Evolutionary conservation across 345 rosid genomes (phyloP).

Genomic region (Lumnitzera racemosa): DNA sequence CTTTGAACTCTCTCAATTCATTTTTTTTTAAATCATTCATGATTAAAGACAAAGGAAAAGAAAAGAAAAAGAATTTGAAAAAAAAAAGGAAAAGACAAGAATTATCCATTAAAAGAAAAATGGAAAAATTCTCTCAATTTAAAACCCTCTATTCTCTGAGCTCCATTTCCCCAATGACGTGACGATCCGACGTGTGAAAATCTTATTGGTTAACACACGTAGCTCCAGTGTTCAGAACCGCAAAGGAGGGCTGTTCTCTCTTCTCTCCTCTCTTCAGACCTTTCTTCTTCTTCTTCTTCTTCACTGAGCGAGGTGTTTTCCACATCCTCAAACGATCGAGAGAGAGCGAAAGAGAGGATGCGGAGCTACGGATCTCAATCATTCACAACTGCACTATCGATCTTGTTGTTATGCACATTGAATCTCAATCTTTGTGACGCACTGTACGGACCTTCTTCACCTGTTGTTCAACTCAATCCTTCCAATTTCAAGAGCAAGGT

Average conservation of each 20-base stretch:
- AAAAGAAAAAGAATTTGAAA: too few relatives aligned
- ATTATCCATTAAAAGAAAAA: too few relatives aligned
- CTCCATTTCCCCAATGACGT: too few relatives aligned
- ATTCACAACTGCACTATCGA: constrained; percentile 20
- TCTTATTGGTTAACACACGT: constrained; percentile 57
- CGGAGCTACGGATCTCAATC: constrained; percentile 14
- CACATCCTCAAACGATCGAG: constrained; percentile 3
- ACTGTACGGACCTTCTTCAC: constrained; percentile 88
- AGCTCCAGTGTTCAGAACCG: neutral
- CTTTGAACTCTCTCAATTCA: too few relatives aligned
- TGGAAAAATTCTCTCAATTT: too few relatives aligned
- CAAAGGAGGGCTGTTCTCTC: constrained; percentile 7
- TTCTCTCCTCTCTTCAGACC: neutral
- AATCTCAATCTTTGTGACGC: constrained; percentile 33
- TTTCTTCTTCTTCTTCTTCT: constrained; percentile 7
- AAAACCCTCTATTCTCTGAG: too few relatives aligned
- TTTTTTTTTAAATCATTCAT: too few relatives aligned
- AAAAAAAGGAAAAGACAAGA: too few relatives aligned
- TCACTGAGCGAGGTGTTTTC: constrained; percentile 1
- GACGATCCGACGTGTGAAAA: constrained; percentile 33
- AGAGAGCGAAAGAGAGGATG: constrained; percentile 29
- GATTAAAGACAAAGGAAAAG: too few relatives aligned
- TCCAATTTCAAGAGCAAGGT: constrained; percentile 98
- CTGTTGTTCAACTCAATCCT: constrained; percentile 92
- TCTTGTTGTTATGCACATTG: constrained; percentile 13